These are phyloP conservation scores for Acer campestre DNA, from an alignment of 345 rosid genomes.

Conservation along the genomic window DNA sequence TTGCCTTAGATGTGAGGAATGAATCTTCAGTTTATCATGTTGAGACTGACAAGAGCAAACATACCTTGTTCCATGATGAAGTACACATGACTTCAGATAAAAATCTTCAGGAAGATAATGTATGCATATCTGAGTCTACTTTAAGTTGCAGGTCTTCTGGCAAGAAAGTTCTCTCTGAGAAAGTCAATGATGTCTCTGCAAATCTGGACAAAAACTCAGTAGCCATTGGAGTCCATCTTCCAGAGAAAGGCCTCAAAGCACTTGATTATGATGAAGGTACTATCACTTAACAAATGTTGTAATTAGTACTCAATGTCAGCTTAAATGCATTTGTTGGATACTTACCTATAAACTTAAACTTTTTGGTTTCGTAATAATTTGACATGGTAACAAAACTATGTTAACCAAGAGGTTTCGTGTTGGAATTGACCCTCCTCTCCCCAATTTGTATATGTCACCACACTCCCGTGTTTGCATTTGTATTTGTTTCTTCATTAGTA, in stretches of 20 bases:
- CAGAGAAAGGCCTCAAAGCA: conserved; percentile 27
- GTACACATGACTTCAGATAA: conserved; percentile 20
- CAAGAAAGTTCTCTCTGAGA: conserved; percentile 25
- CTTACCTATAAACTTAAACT: not conserved
- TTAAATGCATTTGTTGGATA: not conserved
- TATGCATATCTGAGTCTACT: conserved; percentile 28
- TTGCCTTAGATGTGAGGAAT: conserved; percentile 10
- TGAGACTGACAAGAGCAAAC: conserved; percentile 29
- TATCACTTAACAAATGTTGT: conserved; percentile 2
- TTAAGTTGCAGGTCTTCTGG: conserved; percentile 27
- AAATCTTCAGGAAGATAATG: conserved; percentile 30
- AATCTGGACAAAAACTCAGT: conserved; percentile 26
- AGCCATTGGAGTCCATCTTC: conserved; percentile 18
- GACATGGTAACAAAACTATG: not conserved
- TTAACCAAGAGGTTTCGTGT: not conserved
- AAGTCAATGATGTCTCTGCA: conserved; percentile 21
- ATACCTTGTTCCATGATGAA: conserved; percentile 33
- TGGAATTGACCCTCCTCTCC: not conserved
- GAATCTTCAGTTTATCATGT: conserved; percentile 25
- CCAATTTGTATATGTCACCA: not conserved
- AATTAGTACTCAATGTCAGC: not conserved
- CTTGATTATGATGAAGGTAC: conserved; percentile 45
- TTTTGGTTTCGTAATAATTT: not conserved
- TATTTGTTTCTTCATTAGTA: not conserved
- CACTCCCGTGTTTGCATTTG: not conserved